These are phyloP conservation scores for Scleroderma bovista DNA, from an alignment of 768 basidiomycete species.

Conservation along the genomic window DNA sequence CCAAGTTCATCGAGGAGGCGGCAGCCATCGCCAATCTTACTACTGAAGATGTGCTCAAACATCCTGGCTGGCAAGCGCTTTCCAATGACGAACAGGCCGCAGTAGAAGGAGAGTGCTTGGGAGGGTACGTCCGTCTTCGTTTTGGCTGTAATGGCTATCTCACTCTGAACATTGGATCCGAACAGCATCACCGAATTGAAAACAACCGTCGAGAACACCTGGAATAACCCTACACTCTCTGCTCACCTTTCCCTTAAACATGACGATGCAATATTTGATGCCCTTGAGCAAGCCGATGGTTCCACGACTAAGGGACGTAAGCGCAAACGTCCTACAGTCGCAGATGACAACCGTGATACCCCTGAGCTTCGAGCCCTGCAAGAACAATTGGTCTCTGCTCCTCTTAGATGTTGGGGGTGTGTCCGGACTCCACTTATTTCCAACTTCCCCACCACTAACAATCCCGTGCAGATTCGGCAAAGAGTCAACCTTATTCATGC, in stretches of 20 bases:
- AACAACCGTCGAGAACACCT: conserved; percentile 37
- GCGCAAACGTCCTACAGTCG: conserved; percentile 29
- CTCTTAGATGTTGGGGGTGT: conserved; percentile 60
- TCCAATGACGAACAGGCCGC: conserved; percentile 22
- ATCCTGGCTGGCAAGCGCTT: conserved; percentile 19
- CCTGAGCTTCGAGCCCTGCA: conserved; percentile 47
- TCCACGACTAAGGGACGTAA: conserved; percentile 23
- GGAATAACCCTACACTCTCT: conserved; percentile 52
- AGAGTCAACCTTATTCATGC: conserved; percentile 56
- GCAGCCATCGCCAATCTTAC: conserved; percentile 8
- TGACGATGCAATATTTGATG: conserved; percentile 37
- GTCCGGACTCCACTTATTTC: conserved; percentile 23
- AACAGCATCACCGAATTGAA: conserved; percentile 50
- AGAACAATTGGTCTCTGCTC: conserved; percentile 43
- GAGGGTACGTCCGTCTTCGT: conserved; percentile 27
- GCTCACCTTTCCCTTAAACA: conserved; percentile 52
- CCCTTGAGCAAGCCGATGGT: conserved; percentile 31
- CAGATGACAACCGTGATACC: conserved; percentile 25
- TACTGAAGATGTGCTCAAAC: conserved; percentile 5
- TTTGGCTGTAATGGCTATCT: not conserved
- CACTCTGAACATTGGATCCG: too few relatives aligned
- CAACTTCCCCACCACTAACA: not conserved
- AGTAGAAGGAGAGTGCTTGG: conserved; percentile 37
- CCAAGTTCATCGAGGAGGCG: conserved; percentile 38
- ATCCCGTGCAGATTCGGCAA: conserved; percentile 37